These are phyloP conservation scores for Chlorociboria aeruginascens DNA, from an alignment of 495 filamentous ascomycete species.

Conservation along the genomic window DNA sequence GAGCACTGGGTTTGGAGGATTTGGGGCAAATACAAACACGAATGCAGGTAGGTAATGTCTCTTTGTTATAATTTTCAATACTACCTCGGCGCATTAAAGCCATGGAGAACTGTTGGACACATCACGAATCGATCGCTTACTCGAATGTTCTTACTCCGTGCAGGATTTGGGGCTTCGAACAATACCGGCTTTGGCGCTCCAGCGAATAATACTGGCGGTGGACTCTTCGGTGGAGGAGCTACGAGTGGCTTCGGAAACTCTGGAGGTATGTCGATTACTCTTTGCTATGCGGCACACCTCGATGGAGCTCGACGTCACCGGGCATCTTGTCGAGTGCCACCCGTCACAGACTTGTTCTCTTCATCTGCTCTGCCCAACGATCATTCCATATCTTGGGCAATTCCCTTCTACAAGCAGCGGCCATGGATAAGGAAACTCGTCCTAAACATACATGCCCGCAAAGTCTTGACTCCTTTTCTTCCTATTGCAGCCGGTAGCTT, in stretches of 20 bases:
- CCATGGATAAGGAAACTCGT: too few relatives aligned
- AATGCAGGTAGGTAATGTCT: slow-evolving; percentile 34
- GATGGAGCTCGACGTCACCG: slow-evolving; percentile 4
- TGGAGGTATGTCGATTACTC: slow-evolving; percentile 23
- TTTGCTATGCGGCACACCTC: slow-evolving; percentile 5
- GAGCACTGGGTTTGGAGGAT: slow-evolving; percentile 39
- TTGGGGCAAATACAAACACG: slow-evolving; percentile 27
- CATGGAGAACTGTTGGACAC: slow-evolving; percentile 5
- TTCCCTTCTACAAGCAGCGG: too few relatives aligned
- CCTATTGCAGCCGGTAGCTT: too few relatives aligned
- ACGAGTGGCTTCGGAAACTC: slow-evolving; percentile 14
- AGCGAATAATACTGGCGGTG: slow-evolving; percentile 31
- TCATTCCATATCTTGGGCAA: too few relatives aligned
- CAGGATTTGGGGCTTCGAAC: slow-evolving; percentile 39
- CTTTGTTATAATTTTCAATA: slow-evolving; percentile 16
- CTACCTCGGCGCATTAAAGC: slow-evolving; percentile 8
- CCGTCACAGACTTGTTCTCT: too few relatives aligned
- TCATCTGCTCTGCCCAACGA: too few relatives aligned
- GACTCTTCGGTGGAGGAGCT: slow-evolving; percentile 25
- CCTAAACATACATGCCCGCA: too few relatives aligned
- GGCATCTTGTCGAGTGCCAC: too few relatives aligned
- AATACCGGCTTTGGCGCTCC: slow-evolving; percentile 34
- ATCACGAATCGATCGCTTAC: slow-evolving; percentile 21
- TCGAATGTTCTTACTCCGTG: slow-evolving; percentile 19
- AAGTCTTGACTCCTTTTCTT: too few relatives aligned